phyloP scores from a whole-genome alignment of 148 eudicot genomes.

The Silene latifolia region DNA sequence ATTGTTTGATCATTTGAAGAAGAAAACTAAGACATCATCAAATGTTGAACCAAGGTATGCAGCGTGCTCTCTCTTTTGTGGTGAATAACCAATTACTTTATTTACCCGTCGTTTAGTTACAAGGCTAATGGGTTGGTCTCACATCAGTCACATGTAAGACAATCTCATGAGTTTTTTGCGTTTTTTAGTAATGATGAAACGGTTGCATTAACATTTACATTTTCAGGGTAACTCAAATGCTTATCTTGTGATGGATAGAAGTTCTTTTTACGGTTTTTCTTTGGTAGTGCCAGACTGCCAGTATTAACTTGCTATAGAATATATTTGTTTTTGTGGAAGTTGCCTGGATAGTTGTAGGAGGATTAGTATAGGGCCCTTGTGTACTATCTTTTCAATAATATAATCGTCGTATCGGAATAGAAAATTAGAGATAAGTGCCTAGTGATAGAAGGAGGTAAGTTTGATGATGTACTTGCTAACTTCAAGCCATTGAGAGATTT shows the following conservation, averaged over 20 bases:
- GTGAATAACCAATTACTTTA: not conserved
- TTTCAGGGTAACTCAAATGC: not conserved
- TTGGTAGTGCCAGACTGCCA: not conserved
- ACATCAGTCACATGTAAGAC: not conserved
- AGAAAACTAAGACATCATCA: conserved; percentile 21
- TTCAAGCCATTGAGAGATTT: not conserved
- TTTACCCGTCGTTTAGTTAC: not conserved
- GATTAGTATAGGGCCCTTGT: not conserved
- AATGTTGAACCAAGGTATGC: conserved; percentile 25
- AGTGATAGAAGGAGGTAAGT: not conserved
- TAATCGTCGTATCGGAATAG: not conserved
- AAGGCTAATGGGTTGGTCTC: not conserved
- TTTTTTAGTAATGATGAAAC: not conserved
- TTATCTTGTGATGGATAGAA: not conserved
- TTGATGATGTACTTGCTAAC: not conserved
- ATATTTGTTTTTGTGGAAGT: not conserved
- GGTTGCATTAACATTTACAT: not conserved
- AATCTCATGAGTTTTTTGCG: not conserved
- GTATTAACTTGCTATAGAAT: not conserved
- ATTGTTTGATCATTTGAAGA: conserved; percentile 27
- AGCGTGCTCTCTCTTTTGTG: not conserved
- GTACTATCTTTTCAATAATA: not conserved
- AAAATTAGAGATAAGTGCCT: not conserved
- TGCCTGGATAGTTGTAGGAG: conserved; percentile 4
- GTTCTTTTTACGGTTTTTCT: not conserved